phyloP scores from a whole-genome alignment of 2,329 filamentous ascomycete genomes.

The Hysterium pulicare region DNA sequence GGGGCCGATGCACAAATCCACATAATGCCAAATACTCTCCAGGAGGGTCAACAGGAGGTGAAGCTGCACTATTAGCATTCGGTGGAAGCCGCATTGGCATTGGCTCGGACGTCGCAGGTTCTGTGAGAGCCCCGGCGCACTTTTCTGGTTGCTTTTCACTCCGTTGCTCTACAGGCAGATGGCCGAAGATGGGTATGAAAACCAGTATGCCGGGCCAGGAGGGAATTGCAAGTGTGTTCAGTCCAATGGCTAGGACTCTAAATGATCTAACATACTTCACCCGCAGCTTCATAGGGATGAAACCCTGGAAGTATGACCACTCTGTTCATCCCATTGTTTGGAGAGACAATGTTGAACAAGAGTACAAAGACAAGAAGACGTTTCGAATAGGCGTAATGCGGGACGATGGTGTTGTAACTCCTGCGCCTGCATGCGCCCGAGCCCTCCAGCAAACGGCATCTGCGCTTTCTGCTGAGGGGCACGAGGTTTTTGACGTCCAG shows the following conservation, averaged over 20 bases:
- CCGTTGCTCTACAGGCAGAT: constrained; percentile 82
- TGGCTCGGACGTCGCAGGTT: constrained; percentile 87
- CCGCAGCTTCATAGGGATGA: constrained; percentile 70
- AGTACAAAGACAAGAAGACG: constrained; percentile 59
- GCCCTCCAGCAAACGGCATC: constrained; percentile 68
- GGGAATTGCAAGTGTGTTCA: constrained; percentile 83
- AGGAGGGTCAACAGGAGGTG: constrained; percentile 83
- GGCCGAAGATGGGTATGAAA: constrained; percentile 78
- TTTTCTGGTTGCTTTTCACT: constrained; percentile 87
- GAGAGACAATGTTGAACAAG: constrained; percentile 60
- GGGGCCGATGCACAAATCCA: constrained; percentile 79
- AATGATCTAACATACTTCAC: constrained; percentile 84
- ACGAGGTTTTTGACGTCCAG: constrained; percentile 66
- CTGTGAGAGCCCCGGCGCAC: constrained; percentile 80
- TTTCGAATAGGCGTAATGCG: constrained; percentile 73
- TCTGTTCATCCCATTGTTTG: constrained; percentile 82
- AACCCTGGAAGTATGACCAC: constrained; percentile 86
- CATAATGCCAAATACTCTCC: constrained; percentile 82
- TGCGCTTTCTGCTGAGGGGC: constrained; percentile 68
- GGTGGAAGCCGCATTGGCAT: constrained; percentile 82
- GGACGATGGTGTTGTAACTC: constrained; percentile 79
- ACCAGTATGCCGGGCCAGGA: constrained; percentile 94
- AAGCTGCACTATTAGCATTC: constrained; percentile 76
- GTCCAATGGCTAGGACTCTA: constrained; percentile 85
- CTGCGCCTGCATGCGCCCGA: constrained; percentile 76